Conservation (phyloP, 306 rosid species). For the Dalbergia cultrata region DNA sequence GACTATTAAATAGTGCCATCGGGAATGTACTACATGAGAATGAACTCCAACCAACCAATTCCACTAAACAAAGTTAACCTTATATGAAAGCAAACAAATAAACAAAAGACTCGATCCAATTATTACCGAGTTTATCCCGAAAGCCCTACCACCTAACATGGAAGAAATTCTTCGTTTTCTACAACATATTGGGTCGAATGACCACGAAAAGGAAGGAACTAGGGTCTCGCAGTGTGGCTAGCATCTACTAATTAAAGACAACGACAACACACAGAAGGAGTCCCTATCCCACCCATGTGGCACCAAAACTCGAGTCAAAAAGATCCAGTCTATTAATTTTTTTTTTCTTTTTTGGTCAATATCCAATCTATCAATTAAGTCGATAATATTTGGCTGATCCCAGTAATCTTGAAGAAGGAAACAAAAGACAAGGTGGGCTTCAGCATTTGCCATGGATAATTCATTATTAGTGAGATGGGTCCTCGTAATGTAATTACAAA, state of each 20-base stretch:
- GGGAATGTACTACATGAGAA: background rate
- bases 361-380: background rate
- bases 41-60: background rate
- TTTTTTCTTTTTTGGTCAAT: too few relatives aligned
- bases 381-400: background rate
- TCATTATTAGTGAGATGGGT: background rate
- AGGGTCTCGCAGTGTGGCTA: background rate
- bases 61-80: background rate
- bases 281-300: constrained; percentile 2
- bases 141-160: background rate
- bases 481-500: background rate
- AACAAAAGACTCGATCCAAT: background rate
- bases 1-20: background rate
- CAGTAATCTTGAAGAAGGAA: background rate
- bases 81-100: background rate
- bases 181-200: background rate
- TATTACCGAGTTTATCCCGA: background rate
- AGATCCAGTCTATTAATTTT: background rate
- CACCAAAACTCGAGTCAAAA: background rate
- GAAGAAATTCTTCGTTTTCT: background rate
- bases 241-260: background rate
- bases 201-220: background rate
- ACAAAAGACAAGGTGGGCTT: background rate
- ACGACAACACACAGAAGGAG: background rate
- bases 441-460: background rate